Evolutionary conservation across 2,329 filamentous ascomycete genomes (phyloP).

Genomic region (Aspergillus udagawae): DNA sequence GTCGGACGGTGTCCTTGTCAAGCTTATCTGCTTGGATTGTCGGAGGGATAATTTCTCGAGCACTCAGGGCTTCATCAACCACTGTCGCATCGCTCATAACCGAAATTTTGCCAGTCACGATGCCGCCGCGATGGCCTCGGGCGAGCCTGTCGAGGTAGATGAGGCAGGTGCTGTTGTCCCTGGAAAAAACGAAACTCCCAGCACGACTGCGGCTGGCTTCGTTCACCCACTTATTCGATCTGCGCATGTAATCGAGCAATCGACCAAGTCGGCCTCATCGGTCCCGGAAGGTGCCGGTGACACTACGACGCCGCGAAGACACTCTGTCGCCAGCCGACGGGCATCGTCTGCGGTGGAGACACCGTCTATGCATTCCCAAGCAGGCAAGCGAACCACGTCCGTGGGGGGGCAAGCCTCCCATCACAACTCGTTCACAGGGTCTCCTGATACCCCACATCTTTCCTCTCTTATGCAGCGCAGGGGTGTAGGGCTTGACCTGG

Average conservation of each 20-base stretch:
- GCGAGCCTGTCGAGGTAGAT: constrained; percentile 72
- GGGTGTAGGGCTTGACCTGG: constrained; percentile 59
- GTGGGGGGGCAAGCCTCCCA: constrained; percentile 10
- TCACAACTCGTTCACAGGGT: constrained; percentile 48
- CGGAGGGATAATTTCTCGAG: constrained; percentile 88
- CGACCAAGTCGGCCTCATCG: constrained; percentile 14
- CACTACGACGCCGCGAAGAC: constrained; percentile 19
- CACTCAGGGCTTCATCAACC: constrained; percentile 98
- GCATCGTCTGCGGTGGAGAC: constrained; percentile 22
- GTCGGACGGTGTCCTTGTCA: constrained; percentile 77
- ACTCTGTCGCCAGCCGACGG: constrained; percentile 7
- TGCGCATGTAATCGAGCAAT: constrained; percentile 40
- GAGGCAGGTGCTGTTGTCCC: constrained; percentile 50
- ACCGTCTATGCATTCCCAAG: constrained; percentile 9
- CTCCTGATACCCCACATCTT: constrained; percentile 61
- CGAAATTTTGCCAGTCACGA: constrained; percentile 95
- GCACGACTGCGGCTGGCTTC: constrained; percentile 41
- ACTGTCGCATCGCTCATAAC: constrained; percentile 93
- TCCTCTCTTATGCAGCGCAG: constrained; percentile 61
- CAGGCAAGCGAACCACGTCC: constrained; percentile 14
- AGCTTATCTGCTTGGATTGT: constrained; percentile 86
- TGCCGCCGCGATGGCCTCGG: constrained; percentile 82
- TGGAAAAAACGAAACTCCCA: constrained; percentile 28
- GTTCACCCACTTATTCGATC: constrained; percentile 61
- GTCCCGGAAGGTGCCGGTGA: constrained; percentile 9